Evolutionary conservation across 306 rosid genomes (phyloP).

Genomic region (Cicer pinnatifidum): DNA sequence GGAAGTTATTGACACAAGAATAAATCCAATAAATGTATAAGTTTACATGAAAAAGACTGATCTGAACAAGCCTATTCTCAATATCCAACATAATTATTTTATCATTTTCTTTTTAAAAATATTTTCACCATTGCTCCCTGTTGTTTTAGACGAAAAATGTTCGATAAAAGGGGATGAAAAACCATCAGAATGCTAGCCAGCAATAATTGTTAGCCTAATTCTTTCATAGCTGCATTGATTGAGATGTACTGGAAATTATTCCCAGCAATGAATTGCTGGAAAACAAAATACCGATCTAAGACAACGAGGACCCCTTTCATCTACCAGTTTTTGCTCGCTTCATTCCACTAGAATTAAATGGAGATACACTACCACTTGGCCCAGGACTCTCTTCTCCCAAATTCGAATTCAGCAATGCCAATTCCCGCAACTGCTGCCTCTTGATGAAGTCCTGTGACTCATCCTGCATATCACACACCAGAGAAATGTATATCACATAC

Average conservation of each 20-base stretch:
- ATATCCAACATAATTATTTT: slow-evolving; percentile 52
- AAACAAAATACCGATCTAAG: slow-evolving; percentile 20
- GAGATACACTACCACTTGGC: slow-evolving; percentile 84
- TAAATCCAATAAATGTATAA: slow-evolving; percentile 89
- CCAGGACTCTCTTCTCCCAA: slow-evolving; percentile 92
- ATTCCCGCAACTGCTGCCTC: slow-evolving; percentile 87
- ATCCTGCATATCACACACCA: slow-evolving; percentile 57
- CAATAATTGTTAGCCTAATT: slow-evolving; percentile 62
- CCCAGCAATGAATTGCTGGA: slow-evolving; percentile 39
- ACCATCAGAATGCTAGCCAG: slow-evolving; percentile 62
- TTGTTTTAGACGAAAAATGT: slow-evolving; percentile 44
- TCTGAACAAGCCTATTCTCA: slow-evolving; percentile 67
- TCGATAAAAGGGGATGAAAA: slow-evolving; percentile 38
- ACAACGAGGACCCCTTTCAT: slow-evolving; percentile 47
- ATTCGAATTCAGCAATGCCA: slow-evolving; percentile 84
- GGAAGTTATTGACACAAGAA: slow-evolving; percentile 72
- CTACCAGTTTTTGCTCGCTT: slow-evolving; percentile 92
- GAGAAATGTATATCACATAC: slow-evolving; percentile 27
- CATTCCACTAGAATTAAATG: slow-evolving; percentile 91
- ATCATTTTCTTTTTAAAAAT: slow-evolving; percentile 24
- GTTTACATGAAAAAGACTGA: slow-evolving; percentile 54
- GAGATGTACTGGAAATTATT: slow-evolving; percentile 44
- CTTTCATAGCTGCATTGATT: slow-evolving; percentile 52
- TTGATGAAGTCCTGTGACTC: slow-evolving; percentile 82
- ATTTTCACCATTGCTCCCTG: slow-evolving; percentile 36